phyloP scores from a whole-genome alignment of 2,329 filamentous ascomycete species.

The Dactylellina drechsleri region DNA sequence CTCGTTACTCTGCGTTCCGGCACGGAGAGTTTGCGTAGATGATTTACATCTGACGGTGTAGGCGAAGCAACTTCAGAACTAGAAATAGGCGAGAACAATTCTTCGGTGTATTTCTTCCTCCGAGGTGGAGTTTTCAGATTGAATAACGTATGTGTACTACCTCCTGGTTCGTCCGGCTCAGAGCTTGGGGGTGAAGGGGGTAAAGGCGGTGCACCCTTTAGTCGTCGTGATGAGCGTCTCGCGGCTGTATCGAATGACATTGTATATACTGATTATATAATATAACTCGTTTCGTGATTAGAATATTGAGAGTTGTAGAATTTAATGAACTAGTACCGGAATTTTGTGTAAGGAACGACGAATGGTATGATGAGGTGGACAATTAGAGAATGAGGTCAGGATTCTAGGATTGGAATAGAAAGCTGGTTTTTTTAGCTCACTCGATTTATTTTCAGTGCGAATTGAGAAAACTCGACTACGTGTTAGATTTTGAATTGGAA shows the following conservation, averaged over 20 bases:
- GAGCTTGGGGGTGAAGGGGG: constrained; percentile 23
- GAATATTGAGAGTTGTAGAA: neutral
- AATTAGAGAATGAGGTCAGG: too few species aligned
- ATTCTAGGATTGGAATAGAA: too few species aligned
- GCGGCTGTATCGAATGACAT: constrained; percentile 18
- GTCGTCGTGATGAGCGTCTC: constrained; percentile 30
- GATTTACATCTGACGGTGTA: neutral
- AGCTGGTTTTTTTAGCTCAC: too few species aligned
- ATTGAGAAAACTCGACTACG: too few species aligned
- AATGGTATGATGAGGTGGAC: too few species aligned
- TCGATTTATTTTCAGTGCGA: too few species aligned
- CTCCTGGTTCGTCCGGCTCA: neutral
- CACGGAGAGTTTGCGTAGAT: neutral
- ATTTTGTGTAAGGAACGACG: too few species aligned
- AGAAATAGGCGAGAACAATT: constrained; percentile 2
- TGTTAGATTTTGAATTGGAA: too few species aligned
- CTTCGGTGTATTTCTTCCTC: too few species aligned
- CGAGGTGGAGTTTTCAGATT: neutral
- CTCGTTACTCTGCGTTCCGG: constrained; percentile 12
- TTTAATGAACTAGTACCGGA: too few species aligned
- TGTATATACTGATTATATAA: neutral
- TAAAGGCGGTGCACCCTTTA: constrained; percentile 8
- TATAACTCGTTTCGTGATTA: neutral
- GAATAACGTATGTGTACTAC: neutral
- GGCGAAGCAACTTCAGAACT: neutral